phyloP scores from a whole-genome alignment of 2,329 filamentous ascomycete species.

The Emericellopsis atlantica region DNA sequence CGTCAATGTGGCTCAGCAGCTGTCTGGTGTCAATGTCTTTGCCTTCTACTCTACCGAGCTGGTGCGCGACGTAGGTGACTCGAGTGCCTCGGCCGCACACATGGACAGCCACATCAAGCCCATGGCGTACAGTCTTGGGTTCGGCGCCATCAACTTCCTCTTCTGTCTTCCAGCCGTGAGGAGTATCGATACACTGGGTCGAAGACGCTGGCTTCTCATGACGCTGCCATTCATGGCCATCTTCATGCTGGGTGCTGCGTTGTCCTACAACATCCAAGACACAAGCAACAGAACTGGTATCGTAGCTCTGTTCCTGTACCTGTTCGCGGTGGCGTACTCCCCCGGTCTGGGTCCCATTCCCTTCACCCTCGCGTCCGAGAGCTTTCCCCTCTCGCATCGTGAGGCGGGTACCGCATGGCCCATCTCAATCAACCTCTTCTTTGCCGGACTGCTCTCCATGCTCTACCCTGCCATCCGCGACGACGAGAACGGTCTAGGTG shows the following conservation, averaged over 20 bases:
- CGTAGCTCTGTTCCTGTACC: constrained; percentile 22
- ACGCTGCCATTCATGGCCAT: constrained; percentile 30
- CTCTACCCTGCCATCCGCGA: constrained; percentile 18
- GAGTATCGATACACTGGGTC: constrained; percentile 21
- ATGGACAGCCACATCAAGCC: constrained; percentile 2
- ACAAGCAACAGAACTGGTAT: constrained; percentile 11
- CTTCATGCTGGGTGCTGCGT: constrained; percentile 23
- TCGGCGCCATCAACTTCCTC: constrained; percentile 26
- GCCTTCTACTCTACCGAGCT: constrained; percentile 29
- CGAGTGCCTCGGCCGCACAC: not conserved
- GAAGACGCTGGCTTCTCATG: constrained; percentile 26
- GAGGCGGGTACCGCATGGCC: constrained; percentile 35
- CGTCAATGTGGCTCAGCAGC: constrained; percentile 17
- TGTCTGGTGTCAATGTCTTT: constrained; percentile 23
- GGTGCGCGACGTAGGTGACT: constrained; percentile 8
- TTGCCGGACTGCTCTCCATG: constrained; percentile 31
- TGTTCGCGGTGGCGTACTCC: constrained; percentile 28
- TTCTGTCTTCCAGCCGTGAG: constrained; percentile 24
- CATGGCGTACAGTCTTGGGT: constrained; percentile 17
- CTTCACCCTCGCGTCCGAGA: constrained; percentile 36
- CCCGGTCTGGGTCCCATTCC: constrained; percentile 31
- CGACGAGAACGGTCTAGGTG: constrained; percentile 9
- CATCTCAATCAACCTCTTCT: constrained; percentile 32
- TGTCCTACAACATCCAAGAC: constrained; percentile 15
- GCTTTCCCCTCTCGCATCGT: constrained; percentile 34